A percentile compares a stretch with the other conserved stretches of the same genome.
Conservation (phyloP, 2,329 filamentous ascomycete species). For the Elsinoe perseae region DNA sequence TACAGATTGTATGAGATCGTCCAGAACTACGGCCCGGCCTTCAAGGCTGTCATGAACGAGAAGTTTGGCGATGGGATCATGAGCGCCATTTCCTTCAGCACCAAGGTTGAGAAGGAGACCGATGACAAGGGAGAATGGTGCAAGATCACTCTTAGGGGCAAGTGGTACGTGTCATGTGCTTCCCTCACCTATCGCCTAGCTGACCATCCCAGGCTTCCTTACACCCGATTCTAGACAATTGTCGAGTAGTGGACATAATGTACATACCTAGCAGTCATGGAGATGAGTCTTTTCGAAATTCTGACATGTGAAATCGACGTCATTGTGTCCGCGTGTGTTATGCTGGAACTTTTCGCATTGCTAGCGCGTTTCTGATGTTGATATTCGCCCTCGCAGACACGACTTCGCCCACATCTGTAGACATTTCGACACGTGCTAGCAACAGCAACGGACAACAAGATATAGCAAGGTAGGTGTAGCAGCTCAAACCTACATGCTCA, state of each 20-base stretch:
- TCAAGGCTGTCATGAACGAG: constrained; percentile 92
- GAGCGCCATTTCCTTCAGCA: constrained; percentile 88
- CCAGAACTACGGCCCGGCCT: constrained; percentile 94
- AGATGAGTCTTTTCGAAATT: background rate
- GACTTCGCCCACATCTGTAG: background rate
- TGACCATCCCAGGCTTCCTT: constrained; percentile 37
- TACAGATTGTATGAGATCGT: constrained; percentile 91
- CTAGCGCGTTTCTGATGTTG: constrained; percentile 4
- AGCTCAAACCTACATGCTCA: background rate
- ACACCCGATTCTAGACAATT: constrained; percentile 38
- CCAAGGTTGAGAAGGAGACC: constrained; percentile 87
- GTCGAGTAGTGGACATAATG: background rate
- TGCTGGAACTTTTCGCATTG: background rate
- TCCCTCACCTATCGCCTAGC: background rate
- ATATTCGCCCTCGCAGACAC: background rate
- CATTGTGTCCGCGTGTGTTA: background rate
- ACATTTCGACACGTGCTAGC: constrained; percentile 4
- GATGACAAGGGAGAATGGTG: constrained; percentile 81
- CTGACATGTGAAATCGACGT: constrained; percentile 11
- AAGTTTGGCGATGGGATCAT: constrained; percentile 79
- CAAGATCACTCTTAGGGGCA: constrained; percentile 72
- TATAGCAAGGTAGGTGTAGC: background rate
- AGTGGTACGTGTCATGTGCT: constrained; percentile 55
- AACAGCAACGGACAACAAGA: background rate
- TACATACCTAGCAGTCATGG: background rate